These are phyloP conservation scores for Leptographium lundbergii DNA, from an alignment of 2,329 filamentous ascomycete species.

Conservation along the genomic window DNA sequence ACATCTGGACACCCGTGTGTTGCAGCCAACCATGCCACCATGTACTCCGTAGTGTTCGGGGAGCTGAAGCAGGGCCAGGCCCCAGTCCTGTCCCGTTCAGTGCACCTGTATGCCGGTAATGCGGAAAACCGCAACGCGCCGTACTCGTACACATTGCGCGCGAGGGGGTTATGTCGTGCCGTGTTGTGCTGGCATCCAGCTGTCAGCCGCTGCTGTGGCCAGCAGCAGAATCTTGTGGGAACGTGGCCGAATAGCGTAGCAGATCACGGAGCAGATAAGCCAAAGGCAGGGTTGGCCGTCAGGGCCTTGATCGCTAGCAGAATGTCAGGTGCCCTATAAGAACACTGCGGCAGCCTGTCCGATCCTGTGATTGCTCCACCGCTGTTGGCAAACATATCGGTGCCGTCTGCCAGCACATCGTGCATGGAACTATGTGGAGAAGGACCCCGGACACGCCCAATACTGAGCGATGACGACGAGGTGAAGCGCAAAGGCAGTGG, in stretches of 20 bases:
- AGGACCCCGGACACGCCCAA: conserved; percentile 3
- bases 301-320: not conserved
- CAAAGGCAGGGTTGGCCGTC: not conserved
- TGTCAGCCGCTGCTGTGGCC: not conserved
- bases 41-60: not conserved
- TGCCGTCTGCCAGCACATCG: conserved; percentile 22
- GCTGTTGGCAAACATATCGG: conserved; percentile 10
- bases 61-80: not conserved
- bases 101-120: not conserved
- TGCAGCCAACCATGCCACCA: not conserved
- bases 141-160: no score
- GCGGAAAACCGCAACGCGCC: not conserved
- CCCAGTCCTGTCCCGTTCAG: no score
- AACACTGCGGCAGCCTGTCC: conserved; percentile 5
- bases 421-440: conserved; percentile 23
- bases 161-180: not conserved
- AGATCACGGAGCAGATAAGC: not conserved
- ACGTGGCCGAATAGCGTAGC: not conserved
- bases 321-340: no score
- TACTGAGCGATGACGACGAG: conserved; percentile 6
- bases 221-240: not conserved
- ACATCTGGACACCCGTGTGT: not conserved
- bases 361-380: conserved; percentile 13
- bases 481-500: not conserved
- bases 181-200: not conserved